A percentile compares a stretch with the other conserved stretches of the same genome.
These are phyloP conservation scores for Pseudoscleropodium purum DNA, from an alignment of 225 moss, liverwort and hornwort species.

Conservation along the genomic window DNA sequence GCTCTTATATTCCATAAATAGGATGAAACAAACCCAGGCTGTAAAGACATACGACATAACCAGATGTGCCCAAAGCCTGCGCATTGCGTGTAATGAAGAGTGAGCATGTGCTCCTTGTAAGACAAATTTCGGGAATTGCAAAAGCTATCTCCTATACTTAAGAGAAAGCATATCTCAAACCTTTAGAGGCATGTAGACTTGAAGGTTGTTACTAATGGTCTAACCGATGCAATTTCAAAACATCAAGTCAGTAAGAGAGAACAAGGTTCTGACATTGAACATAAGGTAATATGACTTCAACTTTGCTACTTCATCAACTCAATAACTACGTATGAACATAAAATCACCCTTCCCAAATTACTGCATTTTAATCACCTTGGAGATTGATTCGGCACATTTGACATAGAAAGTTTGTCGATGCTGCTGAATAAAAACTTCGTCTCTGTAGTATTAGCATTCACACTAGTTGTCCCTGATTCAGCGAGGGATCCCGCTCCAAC, in stretches of 20 bases:
- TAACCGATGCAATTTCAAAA: not conserved
- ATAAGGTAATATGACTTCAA: not conserved
- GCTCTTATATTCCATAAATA: conserved; percentile 48
- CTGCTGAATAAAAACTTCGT: conserved; percentile 51
- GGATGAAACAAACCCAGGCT: conserved; percentile 57
- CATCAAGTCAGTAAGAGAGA: not conserved
- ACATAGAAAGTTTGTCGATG: conserved; percentile 79
- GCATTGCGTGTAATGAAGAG: not conserved
- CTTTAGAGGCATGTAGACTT: not conserved
- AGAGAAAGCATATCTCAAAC: not conserved
- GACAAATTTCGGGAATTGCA: not conserved
- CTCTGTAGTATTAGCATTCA: conserved; percentile 1
- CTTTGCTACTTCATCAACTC: not conserved
- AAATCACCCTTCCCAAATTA: not conserved
- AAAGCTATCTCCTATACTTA: not conserved
- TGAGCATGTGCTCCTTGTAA: not conserved
- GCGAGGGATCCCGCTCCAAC: conserved; percentile 48
- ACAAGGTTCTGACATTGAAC: not conserved
- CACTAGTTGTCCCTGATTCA: conserved; percentile 16
- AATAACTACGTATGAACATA: not conserved
- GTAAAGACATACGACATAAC: conserved; percentile 72
- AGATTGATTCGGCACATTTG: conserved; percentile 62
- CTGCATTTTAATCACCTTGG: conserved; percentile 23
- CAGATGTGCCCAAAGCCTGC: conserved; percentile 93
- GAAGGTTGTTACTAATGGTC: not conserved